Base-by-base conservation (phyloP, 148 eudicot genomes). In the Dianthus caryophyllus region DNA sequence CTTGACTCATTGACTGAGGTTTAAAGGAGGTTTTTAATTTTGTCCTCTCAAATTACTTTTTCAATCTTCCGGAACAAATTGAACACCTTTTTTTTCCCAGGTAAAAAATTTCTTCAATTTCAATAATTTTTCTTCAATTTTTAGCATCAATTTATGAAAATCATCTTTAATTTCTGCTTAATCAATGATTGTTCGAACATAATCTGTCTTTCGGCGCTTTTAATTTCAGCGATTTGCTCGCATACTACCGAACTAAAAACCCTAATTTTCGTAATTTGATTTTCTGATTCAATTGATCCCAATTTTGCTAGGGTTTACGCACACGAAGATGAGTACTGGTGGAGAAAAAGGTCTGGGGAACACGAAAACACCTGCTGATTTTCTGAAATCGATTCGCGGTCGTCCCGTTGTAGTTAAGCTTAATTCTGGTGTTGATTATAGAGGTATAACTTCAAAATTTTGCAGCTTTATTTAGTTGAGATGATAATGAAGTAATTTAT, bases 371-470 rank as follows among this genome's bases (percentile, higher is more conserved):
- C 98, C 98, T 8, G 91, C 98, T 6, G 98, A 93, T 77, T 93
- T 93, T 54, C 89, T 93, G 26, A 93, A 93, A 76, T 93, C 98
- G 0, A 93, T 93, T 63, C 89, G 98, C 5, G 98, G 98, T 0
- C 90, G 98, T 29, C 98, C 98, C 61, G 98, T 93, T 70, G 98
- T 93, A 31, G 98, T 93, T 77, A 93, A 93, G 78, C 85, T 93
- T 75, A 93, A 93, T 46, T 93, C 98, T 12, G 98, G 98, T 26
- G 98, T 93, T 36, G 98, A 93, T 70, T 93, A 93, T 72, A 83
- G 98, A 80, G 96, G 98, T 89, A 53, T 36, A 21, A 16, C 21
- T 20, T n/a, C n/a, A 2, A 8, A 15, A 0, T n/a, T 16, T 30
- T 12, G 38, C 41, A 41, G 24, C 1, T 30, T 58, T 58, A 30